Evolutionary conservation across 2,329 filamentous ascomycete genomes (phyloP), one percentile per base, ranked within the genome.

Genomic region (Talaromyces piceae): DNA sequence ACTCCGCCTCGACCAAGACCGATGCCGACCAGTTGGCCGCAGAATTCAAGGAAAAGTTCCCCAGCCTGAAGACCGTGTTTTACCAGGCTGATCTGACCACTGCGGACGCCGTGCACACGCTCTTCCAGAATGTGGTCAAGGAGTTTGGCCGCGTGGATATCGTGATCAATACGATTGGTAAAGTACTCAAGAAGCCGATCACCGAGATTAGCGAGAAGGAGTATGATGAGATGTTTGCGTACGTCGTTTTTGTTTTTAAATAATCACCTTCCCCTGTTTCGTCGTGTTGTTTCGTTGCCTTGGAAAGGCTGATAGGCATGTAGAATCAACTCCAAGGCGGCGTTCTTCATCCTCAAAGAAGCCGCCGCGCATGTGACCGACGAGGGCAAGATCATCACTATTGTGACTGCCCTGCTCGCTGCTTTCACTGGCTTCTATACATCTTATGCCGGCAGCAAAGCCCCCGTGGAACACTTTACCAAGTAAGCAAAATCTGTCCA

Each of bases 401-500:
- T 73, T 41, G 69, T 74, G 27, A 76, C 73, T 2, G 67, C 70
- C 1, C 63, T 75, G 41, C 64, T 75, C 4, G 72, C 67, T 9
- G 73, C 72, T n/a, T 76, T 74, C 51, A 75, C 71, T 0, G 68
- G 70, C 28, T 65, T 63, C 54, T 75, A 75, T 54, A 75, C 72
- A 1, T 71, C 68, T 0, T 75, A 76, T 47, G 72, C 72, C 23
- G 73, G 72, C 12, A 71, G 76, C 48, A 83, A 84, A 59, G 79
- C 79, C 28, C 77, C 80, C 2, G 73, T 83, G 31, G 79, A 83
- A 62, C 77, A 82, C 63, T 76, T 82, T 67, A 77, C 74, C 3
- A 73, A 78, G 67, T 61, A 72, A 67, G 58, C 33, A 9, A 3
- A 37, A 0, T 66, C 22, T 66, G 0, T 66, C 67, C 5, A 20